Percentiles rank a stretch among this genome's conserved stretches.
Conservation (phyloP, 2,329 filamentous ascomycete species). For the Magnaporthiopsis poae region DNA sequence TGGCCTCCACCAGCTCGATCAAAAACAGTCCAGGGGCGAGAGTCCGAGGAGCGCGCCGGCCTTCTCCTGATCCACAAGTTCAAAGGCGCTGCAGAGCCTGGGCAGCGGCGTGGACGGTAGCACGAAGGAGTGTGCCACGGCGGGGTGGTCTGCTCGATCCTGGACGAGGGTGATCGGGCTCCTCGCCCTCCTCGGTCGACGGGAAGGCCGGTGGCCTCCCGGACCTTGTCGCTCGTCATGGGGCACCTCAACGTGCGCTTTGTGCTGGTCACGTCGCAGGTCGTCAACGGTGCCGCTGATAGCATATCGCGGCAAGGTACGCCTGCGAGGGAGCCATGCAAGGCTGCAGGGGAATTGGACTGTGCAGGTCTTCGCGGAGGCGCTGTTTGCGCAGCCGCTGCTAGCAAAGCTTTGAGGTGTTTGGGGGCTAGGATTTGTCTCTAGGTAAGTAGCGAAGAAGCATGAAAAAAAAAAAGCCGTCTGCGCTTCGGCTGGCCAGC, state of each 20-base stretch:
- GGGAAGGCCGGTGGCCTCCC: slow-evolving; percentile 13
- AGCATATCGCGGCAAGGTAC: slow-evolving; percentile 32
- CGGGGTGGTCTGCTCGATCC: slow-evolving; percentile 43
- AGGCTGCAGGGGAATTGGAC: slow-evolving; percentile 29
- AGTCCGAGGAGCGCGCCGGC: background rate
- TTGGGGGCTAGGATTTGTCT: background rate
- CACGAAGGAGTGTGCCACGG: slow-evolving; percentile 44
- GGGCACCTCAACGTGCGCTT: slow-evolving; percentile 48
- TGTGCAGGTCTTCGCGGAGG: slow-evolving; percentile 41
- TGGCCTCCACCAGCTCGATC: background rate
- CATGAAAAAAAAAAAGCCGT: too few relatives aligned
- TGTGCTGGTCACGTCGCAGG: slow-evolving; percentile 35
- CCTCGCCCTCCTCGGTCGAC: slow-evolving; percentile 32
- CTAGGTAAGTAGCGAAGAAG: too few relatives aligned
- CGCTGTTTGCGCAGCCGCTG: slow-evolving; percentile 32
- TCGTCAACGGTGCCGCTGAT: slow-evolving; percentile 34
- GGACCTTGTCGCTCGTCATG: slow-evolving; percentile 29
- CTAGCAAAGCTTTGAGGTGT: background rate
- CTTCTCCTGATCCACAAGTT: slow-evolving; percentile 17
- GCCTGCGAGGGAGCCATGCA: slow-evolving; percentile 39
- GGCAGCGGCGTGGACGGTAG: slow-evolving; percentile 42
- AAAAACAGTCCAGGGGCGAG: background rate
- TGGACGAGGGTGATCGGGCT: slow-evolving; percentile 49
- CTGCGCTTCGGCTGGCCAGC: too few relatives aligned
- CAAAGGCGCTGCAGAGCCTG: slow-evolving; percentile 28